phyloP scores from a whole-genome alignment of 192 early-diverging fungal species.

The Backusella morwellensis region DNA sequence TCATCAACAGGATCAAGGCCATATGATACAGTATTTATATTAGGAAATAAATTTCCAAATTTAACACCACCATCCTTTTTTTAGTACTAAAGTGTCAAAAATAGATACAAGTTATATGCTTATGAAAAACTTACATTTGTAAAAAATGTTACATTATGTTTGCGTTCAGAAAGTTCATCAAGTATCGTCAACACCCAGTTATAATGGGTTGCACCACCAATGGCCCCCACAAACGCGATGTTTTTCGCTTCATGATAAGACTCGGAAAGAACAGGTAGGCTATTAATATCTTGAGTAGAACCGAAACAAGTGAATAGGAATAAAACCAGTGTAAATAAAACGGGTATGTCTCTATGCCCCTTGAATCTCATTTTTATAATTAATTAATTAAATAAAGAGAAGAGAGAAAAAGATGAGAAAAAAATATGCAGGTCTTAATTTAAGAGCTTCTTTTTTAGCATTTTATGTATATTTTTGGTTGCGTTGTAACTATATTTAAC shows the following conservation, averaged over 20 bases:
- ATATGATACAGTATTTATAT: neutral
- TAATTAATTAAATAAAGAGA: neutral
- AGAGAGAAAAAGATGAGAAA: neutral
- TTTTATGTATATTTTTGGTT: no score
- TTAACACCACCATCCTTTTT: neutral
- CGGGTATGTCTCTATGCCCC: neutral
- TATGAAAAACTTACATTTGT: neutral
- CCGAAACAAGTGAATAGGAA: neutral
- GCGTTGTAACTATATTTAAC: no score
- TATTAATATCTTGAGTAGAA: neutral
- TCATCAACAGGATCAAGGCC: neutral
- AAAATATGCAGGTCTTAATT: neutral
- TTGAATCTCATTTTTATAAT: neutral
- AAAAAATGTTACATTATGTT: neutral
- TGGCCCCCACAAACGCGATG: neutral
- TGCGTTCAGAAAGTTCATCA: neutral
- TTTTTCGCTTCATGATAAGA: neutral
- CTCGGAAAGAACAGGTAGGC: neutral
- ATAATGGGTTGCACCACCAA: neutral
- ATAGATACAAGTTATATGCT: neutral
- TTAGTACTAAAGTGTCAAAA: neutral
- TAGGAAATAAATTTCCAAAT: neutral
- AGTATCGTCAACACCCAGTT: constrained; percentile 2
- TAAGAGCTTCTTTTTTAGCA: neutral
- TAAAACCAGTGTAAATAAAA: neutral